Base-by-base conservation (phyloP, 148 eudicot species). In the Beta vulgaris region DNA sequence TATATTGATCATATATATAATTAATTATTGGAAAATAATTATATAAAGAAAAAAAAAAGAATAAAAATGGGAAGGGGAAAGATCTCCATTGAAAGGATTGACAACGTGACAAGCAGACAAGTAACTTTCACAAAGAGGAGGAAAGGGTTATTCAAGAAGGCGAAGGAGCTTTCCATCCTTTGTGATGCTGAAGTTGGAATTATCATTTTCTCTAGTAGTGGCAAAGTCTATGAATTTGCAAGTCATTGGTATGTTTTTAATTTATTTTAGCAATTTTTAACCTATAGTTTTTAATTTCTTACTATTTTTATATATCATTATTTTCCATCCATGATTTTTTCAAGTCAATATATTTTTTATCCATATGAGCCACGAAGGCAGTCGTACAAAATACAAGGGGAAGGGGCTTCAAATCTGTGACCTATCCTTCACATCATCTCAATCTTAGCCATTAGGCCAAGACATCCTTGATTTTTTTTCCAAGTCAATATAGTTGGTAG, bases 41-140 rank as follows among this genome's bases (percentile, higher is more conserved):
- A 12, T 46, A 46, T 46, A 54, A 12, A 54, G 26, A 19, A 54
- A 19, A 54, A 19, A 2, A n/a, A n/a, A n/a, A n/a, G 39, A 18
- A 61, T 4, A 29, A 59, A 48, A 44, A 88, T 88, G 89, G 89
- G 84, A 42, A 85, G 92, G 36, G 88, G 87, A 34, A 88, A 86
- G 79, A 85, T 85, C 51, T 79, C 79, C 60, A 88, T 88, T 34
- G 80, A 81, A 46, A 82, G 85, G 76, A 88, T 88, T 8, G 89
- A 88, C n/a, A 88, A 85, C 73, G 57, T 85, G 68, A 80, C 88
- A 1, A 82, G 79, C 72, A 84, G 91, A 67, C 91, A 88, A 74
- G 91, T 88, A 28, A 88, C 91, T 6, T 88, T 88, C 77, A 82
- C 88, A 0, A 88, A 88, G 81, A 70, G 91, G 39, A 79, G 91